Evolutionary conservation across 768 basidiomycete species (phyloP).

Genomic region (Pleurotus salmoneostramineus): DNA sequence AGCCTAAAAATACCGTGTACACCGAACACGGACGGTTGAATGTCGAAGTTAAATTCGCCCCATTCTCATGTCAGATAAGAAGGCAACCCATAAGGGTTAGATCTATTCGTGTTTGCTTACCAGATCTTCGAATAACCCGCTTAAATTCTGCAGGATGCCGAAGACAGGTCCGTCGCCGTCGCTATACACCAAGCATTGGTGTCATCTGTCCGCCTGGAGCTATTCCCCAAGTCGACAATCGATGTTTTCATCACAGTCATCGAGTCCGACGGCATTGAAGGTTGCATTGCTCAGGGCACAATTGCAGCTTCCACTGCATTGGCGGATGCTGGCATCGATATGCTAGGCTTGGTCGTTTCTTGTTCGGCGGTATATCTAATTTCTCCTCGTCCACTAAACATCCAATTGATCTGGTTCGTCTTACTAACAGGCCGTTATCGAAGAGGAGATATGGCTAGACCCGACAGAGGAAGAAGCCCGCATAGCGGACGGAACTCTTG

Average conservation of each 20-base stretch:
- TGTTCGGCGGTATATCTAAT: conserved; percentile 63
- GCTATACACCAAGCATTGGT: conserved; percentile 83
- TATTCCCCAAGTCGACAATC: conserved; percentile 91
- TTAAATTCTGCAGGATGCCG: conserved; percentile 69
- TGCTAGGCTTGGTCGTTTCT: conserved; percentile 83
- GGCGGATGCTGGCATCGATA: conserved; percentile 90
- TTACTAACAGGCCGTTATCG: conserved; percentile 48
- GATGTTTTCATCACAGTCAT: conserved; percentile 89
- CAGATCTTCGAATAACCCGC: conserved; percentile 6
- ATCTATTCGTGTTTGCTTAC: conserved; percentile 1
- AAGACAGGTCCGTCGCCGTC: conserved; percentile 81
- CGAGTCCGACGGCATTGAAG: conserved; percentile 90
- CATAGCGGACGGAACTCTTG: conserved; percentile 59
- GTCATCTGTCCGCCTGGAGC: conserved; percentile 81
- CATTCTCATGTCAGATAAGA: conserved; percentile 79
- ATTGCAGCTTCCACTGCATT: conserved; percentile 89
- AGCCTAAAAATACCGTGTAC: conserved; percentile 76
- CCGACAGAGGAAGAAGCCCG: conserved; percentile 69
- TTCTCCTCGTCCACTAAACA: background rate
- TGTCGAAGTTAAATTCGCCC: conserved; percentile 95
- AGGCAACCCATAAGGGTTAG: conserved; percentile 85
- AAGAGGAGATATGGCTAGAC: conserved; percentile 69
- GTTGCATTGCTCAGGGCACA: conserved; percentile 81
- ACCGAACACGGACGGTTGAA: conserved; percentile 87
- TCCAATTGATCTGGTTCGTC: background rate